Evolutionary conservation across 768 basidiomycete species (phyloP).

Genomic region (Rhizopogon vulgaris): DNA sequence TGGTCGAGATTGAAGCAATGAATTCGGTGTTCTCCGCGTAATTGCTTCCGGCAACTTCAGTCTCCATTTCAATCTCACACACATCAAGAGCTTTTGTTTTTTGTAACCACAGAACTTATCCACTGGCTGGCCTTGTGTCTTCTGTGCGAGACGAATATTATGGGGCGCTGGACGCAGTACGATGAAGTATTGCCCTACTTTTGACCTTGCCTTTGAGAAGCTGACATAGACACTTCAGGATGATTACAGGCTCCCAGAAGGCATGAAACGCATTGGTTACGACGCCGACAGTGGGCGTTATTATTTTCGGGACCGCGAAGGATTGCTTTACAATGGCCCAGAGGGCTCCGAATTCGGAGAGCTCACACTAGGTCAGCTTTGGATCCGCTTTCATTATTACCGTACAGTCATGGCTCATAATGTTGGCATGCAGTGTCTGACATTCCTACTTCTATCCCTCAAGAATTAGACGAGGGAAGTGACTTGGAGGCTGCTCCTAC

Average conservation of each 20-base stretch:
- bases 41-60: background rate
- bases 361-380: conserved; percentile 32
- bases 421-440: conserved; percentile 19
- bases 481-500: conserved; percentile 54
- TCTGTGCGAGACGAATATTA: conserved; percentile 7
- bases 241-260: conserved; percentile 46
- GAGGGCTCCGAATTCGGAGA: conserved; percentile 61
- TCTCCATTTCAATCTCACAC: background rate
- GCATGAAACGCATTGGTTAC: conserved; percentile 64
- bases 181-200: conserved; percentile 18
- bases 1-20: background rate
- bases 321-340: conserved; percentile 48
- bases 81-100: background rate
- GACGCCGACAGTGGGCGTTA: conserved; percentile 67
- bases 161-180: conserved; percentile 35
- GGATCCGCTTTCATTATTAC: background rate
- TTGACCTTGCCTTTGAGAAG: background rate
- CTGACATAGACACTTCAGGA: conserved; percentile 28
- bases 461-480: conserved; percentile 27
- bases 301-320: conserved; percentile 52
- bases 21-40: conserved; percentile 17
- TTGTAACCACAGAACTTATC: conserved; percentile 3
- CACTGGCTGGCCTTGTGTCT: conserved; percentile 17
- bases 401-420: background rate
- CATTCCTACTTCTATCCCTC: conserved; percentile 20